Percentiles rank a stretch among this genome's conserved stretches.
Conservation (phyloP, 78 protist genomes). For the Speleostelium caveatum region DNA sequence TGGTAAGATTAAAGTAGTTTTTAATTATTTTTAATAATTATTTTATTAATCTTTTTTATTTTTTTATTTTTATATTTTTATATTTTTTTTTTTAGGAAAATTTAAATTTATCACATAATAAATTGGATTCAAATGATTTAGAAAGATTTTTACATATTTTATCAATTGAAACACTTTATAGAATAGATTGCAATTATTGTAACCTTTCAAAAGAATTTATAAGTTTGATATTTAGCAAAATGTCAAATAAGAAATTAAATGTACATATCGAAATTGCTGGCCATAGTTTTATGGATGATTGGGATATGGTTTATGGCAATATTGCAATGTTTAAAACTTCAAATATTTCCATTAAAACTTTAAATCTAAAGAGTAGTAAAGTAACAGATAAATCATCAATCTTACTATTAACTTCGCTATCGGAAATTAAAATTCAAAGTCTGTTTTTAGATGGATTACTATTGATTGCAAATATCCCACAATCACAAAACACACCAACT, state of each 20-base stretch:
- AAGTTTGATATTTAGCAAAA: conserved; percentile 39
- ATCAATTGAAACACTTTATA: conserved; percentile 17
- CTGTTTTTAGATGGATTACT: conserved; percentile 21
- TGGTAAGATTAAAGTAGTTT: background rate
- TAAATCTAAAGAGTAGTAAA: conserved; percentile 7
- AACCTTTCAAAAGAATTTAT: conserved; percentile 26
- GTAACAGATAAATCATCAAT: conserved; percentile 44
- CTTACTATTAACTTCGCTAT: conserved; percentile 7
- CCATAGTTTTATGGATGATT: conserved; percentile 19
- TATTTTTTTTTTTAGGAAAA: conserved; percentile 11
- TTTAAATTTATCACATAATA: conserved; percentile 47
- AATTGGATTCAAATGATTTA: conserved; percentile 26
- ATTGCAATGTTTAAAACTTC: conserved; percentile 30
- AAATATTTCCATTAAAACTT: conserved; percentile 14
- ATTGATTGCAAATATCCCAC: background rate
- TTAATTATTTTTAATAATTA: background rate
- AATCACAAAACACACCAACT: no score
- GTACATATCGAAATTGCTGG: conserved; percentile 62
- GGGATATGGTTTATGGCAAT: conserved; percentile 40
- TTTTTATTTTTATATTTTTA: background rate
- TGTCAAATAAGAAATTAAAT: conserved; percentile 58
- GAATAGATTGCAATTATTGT: conserved; percentile 61
- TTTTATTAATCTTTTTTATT: background rate
- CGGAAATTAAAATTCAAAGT: conserved; percentile 51
- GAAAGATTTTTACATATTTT: conserved; percentile 36